Evolutionary conservation across 2,329 filamentous ascomycete genomes (phyloP), one percentile per base, ranked within the genome.

Genomic region (Cercospora janseana): DNA sequence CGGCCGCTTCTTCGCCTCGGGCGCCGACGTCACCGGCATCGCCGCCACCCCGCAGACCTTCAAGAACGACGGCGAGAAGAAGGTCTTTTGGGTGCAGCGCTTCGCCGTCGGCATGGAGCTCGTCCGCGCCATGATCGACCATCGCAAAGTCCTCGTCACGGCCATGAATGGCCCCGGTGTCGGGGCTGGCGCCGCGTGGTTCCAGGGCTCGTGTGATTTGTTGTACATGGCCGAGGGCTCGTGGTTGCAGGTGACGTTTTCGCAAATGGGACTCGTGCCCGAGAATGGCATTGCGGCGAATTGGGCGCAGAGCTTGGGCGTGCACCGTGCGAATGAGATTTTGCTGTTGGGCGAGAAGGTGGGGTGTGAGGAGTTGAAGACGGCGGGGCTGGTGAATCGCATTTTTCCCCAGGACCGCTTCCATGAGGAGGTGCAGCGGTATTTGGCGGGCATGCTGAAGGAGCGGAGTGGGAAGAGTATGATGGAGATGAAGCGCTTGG

Each of bases 401-500:
- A 54, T 62, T 16, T 63, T 63, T 46, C 58, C 61, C 7, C 58
- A 54, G 31, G 52, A 63, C 34, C 52, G 52, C 2, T 63, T 63
- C 40, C 61, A 63, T 24, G 58, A 49, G 10, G 50, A 48, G 32
- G 60, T 62, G 15, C 58, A 62, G 31, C 44, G 42, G 1, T 57
- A 61, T 41, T 32, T 63, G 20, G 57, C 52, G 49, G 58, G 55
- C 2, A 58, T 62, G 58, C 40, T 63, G 42, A 54, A 54, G 40
- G 57, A 61, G 44, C 40, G 58, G 16, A 57, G 55, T 40, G 61
- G 61, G 6, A 62, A 58, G 43, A 55, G 50, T 8, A 60, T 63
- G 60, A 62, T 62, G 54, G 58, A 62, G 46, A 61, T 62, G 60
- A 63, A 63, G 58, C 40, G 59, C 13, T 43, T 63, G 49, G 52